These are phyloP conservation scores for Pleurotus tuber-regium DNA, from an alignment of 768 basidiomycete species.

Conservation along the genomic window DNA sequence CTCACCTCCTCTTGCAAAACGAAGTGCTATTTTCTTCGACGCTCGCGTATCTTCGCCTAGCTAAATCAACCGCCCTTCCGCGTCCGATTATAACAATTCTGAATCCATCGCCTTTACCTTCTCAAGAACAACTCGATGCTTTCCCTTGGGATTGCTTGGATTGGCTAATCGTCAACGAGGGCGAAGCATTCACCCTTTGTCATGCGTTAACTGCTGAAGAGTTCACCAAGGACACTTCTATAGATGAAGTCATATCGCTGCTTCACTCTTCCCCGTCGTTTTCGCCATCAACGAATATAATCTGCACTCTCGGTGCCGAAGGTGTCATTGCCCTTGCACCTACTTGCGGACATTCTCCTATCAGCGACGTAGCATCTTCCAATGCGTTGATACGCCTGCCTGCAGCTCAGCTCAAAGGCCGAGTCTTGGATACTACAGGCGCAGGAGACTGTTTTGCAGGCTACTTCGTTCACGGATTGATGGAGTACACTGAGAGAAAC, in stretches of 20 bases:
- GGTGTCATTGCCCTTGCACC: conserved; percentile 43
- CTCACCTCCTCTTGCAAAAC: conserved; percentile 58
- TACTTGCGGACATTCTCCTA: too few relatives aligned
- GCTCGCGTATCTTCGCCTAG: conserved; percentile 30
- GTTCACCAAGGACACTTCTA: neutral
- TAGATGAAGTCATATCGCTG: neutral
- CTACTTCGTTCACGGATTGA: conserved; percentile 55
- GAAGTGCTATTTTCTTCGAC: conserved; percentile 50
- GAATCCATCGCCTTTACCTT: conserved; percentile 60
- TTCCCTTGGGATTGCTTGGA: conserved; percentile 52
- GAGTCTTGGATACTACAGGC: conserved; percentile 53
- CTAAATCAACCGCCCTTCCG: neutral
- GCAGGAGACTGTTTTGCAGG: conserved; percentile 67
- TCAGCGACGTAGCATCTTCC: too few relatives aligned
- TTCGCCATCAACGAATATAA: conserved; percentile 38
- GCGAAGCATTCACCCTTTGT: conserved; percentile 41
- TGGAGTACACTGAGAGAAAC: conserved; percentile 33
- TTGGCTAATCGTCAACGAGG: conserved; percentile 58
- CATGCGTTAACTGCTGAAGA: conserved; percentile 18
- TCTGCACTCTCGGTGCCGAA: conserved; percentile 54
- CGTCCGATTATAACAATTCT: conserved; percentile 27
- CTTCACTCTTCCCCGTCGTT: conserved; percentile 15
- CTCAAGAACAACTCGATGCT: conserved; percentile 29
- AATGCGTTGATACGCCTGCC: conserved; percentile 36
- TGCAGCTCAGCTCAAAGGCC: conserved; percentile 40